These are phyloP conservation scores for Pseudonitzschia delicatissima DNA, from an alignment of 108 stramenopile species.

Conservation along the genomic window DNA sequence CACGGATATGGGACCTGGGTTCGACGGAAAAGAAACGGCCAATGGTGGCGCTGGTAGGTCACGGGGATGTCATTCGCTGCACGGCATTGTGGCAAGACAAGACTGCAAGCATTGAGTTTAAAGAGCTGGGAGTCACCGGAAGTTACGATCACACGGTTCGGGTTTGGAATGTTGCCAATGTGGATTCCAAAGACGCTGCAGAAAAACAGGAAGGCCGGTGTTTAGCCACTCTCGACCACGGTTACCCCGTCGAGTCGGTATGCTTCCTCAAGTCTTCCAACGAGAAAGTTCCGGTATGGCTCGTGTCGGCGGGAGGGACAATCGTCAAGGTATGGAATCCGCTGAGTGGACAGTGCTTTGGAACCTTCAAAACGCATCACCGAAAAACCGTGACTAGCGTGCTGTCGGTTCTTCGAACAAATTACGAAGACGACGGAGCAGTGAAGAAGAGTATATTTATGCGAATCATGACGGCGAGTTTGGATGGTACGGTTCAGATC, in stretches of 20 bases:
- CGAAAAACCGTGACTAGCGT: slow-evolving; percentile 83
- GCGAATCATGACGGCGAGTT: slow-evolving; percentile 63
- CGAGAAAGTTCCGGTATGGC: slow-evolving; percentile 45
- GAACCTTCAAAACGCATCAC: slow-evolving; percentile 61
- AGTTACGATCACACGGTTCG: slow-evolving; percentile 86
- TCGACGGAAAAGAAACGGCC: slow-evolving; percentile 31
- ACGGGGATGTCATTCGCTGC: slow-evolving; percentile 73
- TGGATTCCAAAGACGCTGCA: background rate
- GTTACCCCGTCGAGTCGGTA: slow-evolving; percentile 77
- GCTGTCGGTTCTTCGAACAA: slow-evolving; percentile 29
- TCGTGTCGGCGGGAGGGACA: slow-evolving; percentile 78
- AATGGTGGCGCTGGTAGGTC: slow-evolving; percentile 52
- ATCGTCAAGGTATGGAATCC: slow-evolving; percentile 83
- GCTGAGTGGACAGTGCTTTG: slow-evolving; percentile 51
- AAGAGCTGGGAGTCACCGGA: slow-evolving; percentile 61
- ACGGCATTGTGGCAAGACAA: slow-evolving; percentile 25
- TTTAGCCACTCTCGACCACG: slow-evolving; percentile 68
- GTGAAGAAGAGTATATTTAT: slow-evolving; percentile 24
- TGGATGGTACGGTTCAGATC: slow-evolving; percentile 76
- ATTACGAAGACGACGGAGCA: slow-evolving; percentile 32
- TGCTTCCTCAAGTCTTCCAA: slow-evolving; percentile 47
- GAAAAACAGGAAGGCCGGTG: slow-evolving; percentile 39
- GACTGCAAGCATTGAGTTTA: slow-evolving; percentile 18
- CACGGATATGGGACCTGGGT: slow-evolving; percentile 65
- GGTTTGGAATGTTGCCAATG: slow-evolving; percentile 63